Evolutionary conservation across 352 stramenopile genomes (phyloP).

Genomic region (Phytopythium sindhum): DNA sequence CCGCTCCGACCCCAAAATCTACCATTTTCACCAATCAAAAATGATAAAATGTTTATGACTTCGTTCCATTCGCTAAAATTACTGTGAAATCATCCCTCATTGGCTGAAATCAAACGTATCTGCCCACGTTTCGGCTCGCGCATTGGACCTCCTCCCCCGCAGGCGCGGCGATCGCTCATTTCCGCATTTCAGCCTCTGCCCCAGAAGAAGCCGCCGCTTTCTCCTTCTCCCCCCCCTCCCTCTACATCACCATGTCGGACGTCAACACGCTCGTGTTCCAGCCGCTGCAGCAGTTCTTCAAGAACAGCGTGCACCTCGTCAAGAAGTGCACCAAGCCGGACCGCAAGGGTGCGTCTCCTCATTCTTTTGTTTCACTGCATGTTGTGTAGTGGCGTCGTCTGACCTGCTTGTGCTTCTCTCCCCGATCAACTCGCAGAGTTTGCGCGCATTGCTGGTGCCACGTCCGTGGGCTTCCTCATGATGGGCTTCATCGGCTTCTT

Average conservation of each 20-base stretch:
- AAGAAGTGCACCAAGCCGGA: constrained; percentile 99
- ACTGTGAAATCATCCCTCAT: background rate
- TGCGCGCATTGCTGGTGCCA: constrained; percentile 92
- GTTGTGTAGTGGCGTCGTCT: background rate
- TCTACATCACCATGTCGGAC: constrained; percentile 64
- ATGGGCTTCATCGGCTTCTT: constrained; percentile 99
- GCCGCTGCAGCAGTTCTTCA: constrained; percentile 95
- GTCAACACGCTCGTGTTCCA: constrained; percentile 93
- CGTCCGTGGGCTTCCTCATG: constrained; percentile 97
- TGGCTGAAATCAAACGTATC: background rate
- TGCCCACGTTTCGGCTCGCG: background rate
- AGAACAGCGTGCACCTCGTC: constrained; percentile 97
- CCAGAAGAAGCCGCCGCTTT: background rate
- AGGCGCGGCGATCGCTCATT: constrained; percentile 1
- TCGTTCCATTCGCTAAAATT: too few species aligned
- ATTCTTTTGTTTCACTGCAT: background rate
- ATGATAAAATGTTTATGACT: too few species aligned
- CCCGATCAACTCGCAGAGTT: constrained; percentile 85
- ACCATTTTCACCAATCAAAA: background rate
- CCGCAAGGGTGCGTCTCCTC: constrained; percentile 87
- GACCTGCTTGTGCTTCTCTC: constrained; percentile 4
- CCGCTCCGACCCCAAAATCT: background rate
- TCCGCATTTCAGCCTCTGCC: constrained; percentile 3
- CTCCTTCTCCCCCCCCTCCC: background rate
- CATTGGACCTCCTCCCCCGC: background rate